A percentile compares a stretch with the other conserved stretches of the same genome.
phyloP scores from a whole-genome alignment of 139 green algal species.

The Chlorella sp. region DNA sequence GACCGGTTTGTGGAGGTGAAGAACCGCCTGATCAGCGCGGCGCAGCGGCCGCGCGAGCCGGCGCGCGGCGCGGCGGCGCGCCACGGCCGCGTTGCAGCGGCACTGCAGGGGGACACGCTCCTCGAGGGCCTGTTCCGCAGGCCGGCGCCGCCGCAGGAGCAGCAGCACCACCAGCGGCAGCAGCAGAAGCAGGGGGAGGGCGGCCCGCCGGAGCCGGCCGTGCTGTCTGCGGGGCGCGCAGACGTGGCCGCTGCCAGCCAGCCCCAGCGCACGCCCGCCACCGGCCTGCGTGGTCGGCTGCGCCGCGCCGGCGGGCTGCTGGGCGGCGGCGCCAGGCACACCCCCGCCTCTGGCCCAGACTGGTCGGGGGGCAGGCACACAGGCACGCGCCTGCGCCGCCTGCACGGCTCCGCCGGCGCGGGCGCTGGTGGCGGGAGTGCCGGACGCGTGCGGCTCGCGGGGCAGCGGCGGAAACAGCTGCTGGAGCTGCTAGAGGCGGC shows the following conservation, averaged over 20 bases:
- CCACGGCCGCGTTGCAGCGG: neutral
- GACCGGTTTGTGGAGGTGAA: conserved; percentile 32
- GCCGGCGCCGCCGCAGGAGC: neutral
- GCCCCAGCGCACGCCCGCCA: conserved; percentile 16
- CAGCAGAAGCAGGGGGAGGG: neutral
- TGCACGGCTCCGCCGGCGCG: too few species aligned
- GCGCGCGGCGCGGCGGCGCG: too few species aligned
- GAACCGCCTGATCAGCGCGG: conserved; percentile 17
- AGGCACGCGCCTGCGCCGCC: too few species aligned
- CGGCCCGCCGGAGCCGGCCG: neutral
- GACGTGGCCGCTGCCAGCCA: neutral
- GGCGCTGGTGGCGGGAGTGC: too few species aligned
- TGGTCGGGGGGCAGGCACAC: too few species aligned
- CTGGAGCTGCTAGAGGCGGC: conserved; percentile 38
- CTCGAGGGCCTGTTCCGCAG: conserved; percentile 15
- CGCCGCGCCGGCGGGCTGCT: neutral
- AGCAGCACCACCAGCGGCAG: neutral
- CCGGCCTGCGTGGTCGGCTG: conserved; percentile 19
- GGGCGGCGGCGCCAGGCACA: neutral
- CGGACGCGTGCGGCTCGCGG: conserved; percentile 7
- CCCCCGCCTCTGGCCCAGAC: too few species aligned
- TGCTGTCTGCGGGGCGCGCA: neutral
- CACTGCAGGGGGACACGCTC: neutral
- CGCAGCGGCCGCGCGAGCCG: conserved; percentile 18
- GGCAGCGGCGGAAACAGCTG: conserved; percentile 24